Conservation (phyloP, 202 grass and related monocot genomes). For the Digitaria exilis region DNA sequence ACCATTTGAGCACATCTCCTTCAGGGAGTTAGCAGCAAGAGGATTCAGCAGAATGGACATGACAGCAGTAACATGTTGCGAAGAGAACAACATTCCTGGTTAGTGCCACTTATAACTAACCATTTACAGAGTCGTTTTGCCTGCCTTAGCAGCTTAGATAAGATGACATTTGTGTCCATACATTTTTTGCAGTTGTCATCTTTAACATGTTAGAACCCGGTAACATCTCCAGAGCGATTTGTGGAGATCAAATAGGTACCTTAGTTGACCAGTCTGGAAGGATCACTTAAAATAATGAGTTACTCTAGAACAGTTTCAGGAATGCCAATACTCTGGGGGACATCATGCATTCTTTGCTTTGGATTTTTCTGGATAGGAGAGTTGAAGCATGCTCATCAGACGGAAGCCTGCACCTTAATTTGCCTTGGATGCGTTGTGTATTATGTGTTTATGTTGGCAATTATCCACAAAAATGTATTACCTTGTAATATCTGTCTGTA, state of each 20-base stretch:
- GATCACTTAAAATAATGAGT: slow-evolving; percentile 59
- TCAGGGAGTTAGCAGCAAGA: slow-evolving; percentile 82
- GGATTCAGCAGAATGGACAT: slow-evolving; percentile 82
- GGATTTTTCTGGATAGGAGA: slow-evolving; percentile 17
- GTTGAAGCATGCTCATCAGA: slow-evolving; percentile 11
- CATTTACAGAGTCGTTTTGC: neutral
- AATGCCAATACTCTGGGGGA: neutral
- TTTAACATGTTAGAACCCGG: slow-evolving; percentile 86
- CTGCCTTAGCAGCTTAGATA: neutral
- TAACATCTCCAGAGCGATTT: slow-evolving; percentile 87
- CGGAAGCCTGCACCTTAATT: slow-evolving; percentile 26
- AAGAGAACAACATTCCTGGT: slow-evolving; percentile 98
- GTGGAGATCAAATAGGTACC: slow-evolving; percentile 84
- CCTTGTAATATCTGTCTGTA: slow-evolving; percentile 43
- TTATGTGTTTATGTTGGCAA: slow-evolving; percentile 34
- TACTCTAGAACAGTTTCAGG: slow-evolving; percentile 11
- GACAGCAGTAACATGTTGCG: slow-evolving; percentile 87
- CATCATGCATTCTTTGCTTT: slow-evolving; percentile 29
- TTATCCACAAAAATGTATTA: slow-evolving; percentile 17
- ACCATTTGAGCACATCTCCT: slow-evolving; percentile 86
- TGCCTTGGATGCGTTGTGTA: slow-evolving; percentile 25
- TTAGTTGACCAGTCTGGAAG: slow-evolving; percentile 92
- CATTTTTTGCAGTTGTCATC: slow-evolving; percentile 77
- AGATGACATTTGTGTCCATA: neutral
- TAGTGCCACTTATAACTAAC: slow-evolving; percentile 30